Evolutionary conservation across 805 yeast genomes (phyloP).

Genomic region (Nakazawaea ernobii): DNA sequence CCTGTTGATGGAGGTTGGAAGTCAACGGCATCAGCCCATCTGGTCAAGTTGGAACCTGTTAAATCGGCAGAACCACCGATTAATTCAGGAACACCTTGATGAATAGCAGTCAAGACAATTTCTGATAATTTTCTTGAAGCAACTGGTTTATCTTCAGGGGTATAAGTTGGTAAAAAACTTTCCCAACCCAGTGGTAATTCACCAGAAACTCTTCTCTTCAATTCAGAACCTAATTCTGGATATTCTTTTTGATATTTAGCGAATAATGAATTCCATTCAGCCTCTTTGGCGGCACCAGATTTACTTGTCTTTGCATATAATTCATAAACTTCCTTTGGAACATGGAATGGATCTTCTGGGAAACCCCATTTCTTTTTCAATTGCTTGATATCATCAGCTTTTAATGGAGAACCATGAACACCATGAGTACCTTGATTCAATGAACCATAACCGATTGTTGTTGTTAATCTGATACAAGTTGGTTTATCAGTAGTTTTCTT

Average conservation of each 20-base stretch:
- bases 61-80: slow-evolving; percentile 98
- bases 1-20: slow-evolving; percentile 85
- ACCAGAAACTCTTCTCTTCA: slow-evolving; percentile 70
- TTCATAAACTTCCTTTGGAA: slow-evolving; percentile 79
- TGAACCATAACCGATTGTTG: slow-evolving; percentile 95
- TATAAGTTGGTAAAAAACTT: slow-evolving; percentile 69
- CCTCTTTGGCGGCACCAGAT: slow-evolving; percentile 63
- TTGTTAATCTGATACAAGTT: slow-evolving; percentile 78
- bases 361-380: slow-evolving; percentile 81
- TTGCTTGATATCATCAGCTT: slow-evolving; percentile 86
- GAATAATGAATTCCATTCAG: slow-evolving; percentile 67
- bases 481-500: slow-evolving; percentile 78
- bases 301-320: slow-evolving; percentile 52
- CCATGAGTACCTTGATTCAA: slow-evolving; percentile 75
- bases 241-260: slow-evolving; percentile 57
- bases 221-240: slow-evolving; percentile 76
- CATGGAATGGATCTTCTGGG: slow-evolving; percentile 73
- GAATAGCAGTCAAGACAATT: slow-evolving; percentile 59
- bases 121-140: slow-evolving; percentile 96
- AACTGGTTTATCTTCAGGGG: slow-evolving; percentile 70
- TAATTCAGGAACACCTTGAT: slow-evolving; percentile 72
- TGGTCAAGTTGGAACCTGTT: slow-evolving; percentile 94
- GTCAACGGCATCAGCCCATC: slow-evolving; percentile 77
- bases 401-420: slow-evolving; percentile 96
- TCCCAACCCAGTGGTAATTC: slow-evolving; percentile 84